Percentiles rank a stretch among this genome's conserved stretches.
These are phyloP conservation scores for Populus hybrid DNA, from an alignment of 441 rosid genomes.

Conservation along the genomic window DNA sequence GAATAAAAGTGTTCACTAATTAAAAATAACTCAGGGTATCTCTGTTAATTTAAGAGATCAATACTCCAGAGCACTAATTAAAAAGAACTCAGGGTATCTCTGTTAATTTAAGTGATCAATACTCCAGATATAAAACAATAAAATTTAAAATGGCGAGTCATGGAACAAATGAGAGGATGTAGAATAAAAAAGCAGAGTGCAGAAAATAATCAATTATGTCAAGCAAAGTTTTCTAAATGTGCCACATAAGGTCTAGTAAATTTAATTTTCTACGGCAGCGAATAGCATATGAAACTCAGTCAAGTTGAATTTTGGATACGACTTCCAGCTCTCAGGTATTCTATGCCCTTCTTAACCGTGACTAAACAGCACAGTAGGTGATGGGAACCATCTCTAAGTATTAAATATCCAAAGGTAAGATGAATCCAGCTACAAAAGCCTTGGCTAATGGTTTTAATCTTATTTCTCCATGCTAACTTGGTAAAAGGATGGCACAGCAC, in stretches of 20 bases:
- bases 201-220: background rate
- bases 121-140: background rate
- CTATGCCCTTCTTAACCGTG: background rate
- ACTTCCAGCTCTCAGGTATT: background rate
- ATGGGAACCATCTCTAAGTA: background rate
- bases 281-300: background rate
- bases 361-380: background rate
- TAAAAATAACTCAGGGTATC: background rate
- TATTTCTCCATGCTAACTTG: background rate
- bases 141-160: background rate
- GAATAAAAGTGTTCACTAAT: background rate
- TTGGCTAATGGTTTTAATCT: background rate
- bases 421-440: background rate
- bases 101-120: background rate
- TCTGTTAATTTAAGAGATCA: background rate
- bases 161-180: background rate
- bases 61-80: background rate
- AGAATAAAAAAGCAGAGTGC: background rate
- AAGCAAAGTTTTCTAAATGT: background rate
- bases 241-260: background rate
- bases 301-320: background rate
- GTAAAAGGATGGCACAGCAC: background rate
- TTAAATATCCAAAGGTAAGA: background rate
- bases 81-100: background rate
- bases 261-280: background rate